Percentiles rank a stretch among this genome's conserved stretches.
phyloP scores from a whole-genome alignment of 768 basidiomycete genomes.

The Podaxis carcinomalis region DNA sequence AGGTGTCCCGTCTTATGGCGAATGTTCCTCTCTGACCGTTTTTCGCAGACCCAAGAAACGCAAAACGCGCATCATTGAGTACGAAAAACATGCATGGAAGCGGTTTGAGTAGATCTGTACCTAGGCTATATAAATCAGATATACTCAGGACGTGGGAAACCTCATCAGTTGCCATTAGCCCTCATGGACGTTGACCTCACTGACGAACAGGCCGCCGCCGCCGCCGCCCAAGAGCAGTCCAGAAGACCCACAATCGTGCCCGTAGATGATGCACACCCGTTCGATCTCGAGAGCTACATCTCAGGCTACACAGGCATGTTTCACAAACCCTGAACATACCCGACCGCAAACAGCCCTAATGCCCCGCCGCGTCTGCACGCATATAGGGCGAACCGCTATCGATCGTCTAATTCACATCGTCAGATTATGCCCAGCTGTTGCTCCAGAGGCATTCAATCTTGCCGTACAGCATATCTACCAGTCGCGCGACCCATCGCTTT shows the following conservation, averaged over 20 bases:
- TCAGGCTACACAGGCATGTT: constrained; percentile 69
- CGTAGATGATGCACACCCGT: constrained; percentile 79
- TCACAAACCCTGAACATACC: neutral
- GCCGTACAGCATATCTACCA: constrained; percentile 60
- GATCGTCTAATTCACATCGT: constrained; percentile 72
- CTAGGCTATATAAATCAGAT: constrained; percentile 2
- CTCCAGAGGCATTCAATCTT: constrained; percentile 66
- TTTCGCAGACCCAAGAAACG: constrained; percentile 45
- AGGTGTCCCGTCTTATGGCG: constrained; percentile 18
- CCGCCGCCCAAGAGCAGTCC: constrained; percentile 17
- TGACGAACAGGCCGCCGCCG: constrained; percentile 26
- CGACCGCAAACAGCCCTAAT: neutral
- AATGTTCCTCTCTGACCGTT: neutral
- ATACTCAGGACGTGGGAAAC: constrained; percentile 9
- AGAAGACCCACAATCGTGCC: constrained; percentile 30
- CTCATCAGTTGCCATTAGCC: constrained; percentile 10
- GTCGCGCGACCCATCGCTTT: constrained; percentile 65
- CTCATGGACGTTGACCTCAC: constrained; percentile 41
- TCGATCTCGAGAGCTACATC: constrained; percentile 81
- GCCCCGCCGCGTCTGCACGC: neutral
- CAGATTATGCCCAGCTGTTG: constrained; percentile 58
- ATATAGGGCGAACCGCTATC: constrained; percentile 68
- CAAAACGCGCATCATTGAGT: constrained; percentile 51
- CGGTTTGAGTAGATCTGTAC: constrained; percentile 45
- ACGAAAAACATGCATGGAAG: constrained; percentile 81